These are phyloP conservation scores for Nakaseomyces kungkrabaensis DNA, from an alignment of 1,139 yeast species.

Conservation along the genomic window DNA sequence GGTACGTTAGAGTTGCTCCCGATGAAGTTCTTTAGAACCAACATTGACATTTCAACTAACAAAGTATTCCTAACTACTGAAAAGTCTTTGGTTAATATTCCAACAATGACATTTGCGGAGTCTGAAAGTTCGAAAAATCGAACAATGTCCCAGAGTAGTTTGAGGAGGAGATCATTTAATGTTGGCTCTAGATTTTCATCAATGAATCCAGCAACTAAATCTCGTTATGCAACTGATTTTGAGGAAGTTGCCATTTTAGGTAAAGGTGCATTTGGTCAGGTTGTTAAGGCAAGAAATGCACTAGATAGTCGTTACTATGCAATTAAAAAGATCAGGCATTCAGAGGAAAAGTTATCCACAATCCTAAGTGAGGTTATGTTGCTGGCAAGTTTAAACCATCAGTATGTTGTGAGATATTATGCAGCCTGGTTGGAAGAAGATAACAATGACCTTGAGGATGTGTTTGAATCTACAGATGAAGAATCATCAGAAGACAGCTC, in stretches of 20 bases:
- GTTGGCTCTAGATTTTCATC: conserved; percentile 31
- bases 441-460: conserved; percentile 37
- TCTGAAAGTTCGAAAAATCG: conserved; percentile 12
- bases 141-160: conserved; percentile 21
- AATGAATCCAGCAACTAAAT: conserved; percentile 28
- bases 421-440: conserved; percentile 96
- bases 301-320: conserved; percentile 95
- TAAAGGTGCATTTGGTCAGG: conserved; percentile 95
- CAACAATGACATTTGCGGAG: conserved; percentile 6
- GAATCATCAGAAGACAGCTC: conserved; percentile 20
- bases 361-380: conserved; percentile 86
- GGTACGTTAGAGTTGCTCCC: conserved; percentile 80
- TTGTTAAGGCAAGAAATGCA: conserved; percentile 85
- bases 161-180: conserved; percentile 33
- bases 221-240: conserved; percentile 72
- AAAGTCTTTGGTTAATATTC: conserved; percentile 7
- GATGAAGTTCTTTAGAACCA: conserved; percentile 67
- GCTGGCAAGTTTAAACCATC: conserved; percentile 85
- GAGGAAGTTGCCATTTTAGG: conserved; percentile 92
- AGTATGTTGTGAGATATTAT: conserved; percentile 88
- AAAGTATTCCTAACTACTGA: conserved; percentile 12
- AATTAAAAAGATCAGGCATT: conserved; percentile 79
- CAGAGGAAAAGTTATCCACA: conserved; percentile 66
- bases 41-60: conserved; percentile 34
- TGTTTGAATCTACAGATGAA: conserved; percentile 28